Percentiles rank a stretch among this genome's conserved stretches.
Conservation (phyloP, 306 rosid species). For the Medicago lupulina region DNA sequence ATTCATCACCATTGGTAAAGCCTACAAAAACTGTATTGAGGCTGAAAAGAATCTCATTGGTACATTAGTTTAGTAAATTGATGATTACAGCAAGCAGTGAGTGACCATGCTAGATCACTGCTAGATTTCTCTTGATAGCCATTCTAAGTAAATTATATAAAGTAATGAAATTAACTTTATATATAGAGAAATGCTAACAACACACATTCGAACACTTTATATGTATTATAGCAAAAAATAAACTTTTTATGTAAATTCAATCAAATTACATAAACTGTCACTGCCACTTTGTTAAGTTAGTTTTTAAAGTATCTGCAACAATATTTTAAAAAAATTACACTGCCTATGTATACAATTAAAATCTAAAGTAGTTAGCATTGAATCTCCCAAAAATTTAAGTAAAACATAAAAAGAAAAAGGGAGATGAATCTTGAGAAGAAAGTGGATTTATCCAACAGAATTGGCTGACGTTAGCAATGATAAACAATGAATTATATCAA, state of each 20-base stretch:
- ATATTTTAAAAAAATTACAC: no score
- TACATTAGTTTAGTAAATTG: background rate
- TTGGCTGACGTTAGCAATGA: conserved; percentile 46
- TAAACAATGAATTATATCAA: conserved; percentile 47
- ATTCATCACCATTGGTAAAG: background rate
- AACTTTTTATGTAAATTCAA: no score
- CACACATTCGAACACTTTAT: no score
- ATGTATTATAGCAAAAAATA: no score
- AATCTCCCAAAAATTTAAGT: conserved; percentile 28
- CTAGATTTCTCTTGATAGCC: conserved; percentile 31
- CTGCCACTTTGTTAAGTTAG: no score
- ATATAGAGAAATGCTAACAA: no score
- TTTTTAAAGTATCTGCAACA: no score
- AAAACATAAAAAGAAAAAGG: background rate
- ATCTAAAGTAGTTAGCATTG: conserved; percentile 16
- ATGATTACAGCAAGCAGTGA: background rate
- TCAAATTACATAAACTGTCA: no score
- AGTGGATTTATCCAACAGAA: conserved; percentile 33
- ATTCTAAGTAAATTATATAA: conserved; percentile 31
- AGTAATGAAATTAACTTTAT: background rate
- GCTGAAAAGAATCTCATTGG: conserved; percentile 5
- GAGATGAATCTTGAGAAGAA: conserved; percentile 39
- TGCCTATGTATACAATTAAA: no score
- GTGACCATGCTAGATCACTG: conserved; percentile 30
- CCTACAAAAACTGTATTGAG: background rate